These are phyloP conservation scores for Lentinus brumalis DNA, from an alignment of 768 basidiomycete genomes.

Conservation along the genomic window DNA sequence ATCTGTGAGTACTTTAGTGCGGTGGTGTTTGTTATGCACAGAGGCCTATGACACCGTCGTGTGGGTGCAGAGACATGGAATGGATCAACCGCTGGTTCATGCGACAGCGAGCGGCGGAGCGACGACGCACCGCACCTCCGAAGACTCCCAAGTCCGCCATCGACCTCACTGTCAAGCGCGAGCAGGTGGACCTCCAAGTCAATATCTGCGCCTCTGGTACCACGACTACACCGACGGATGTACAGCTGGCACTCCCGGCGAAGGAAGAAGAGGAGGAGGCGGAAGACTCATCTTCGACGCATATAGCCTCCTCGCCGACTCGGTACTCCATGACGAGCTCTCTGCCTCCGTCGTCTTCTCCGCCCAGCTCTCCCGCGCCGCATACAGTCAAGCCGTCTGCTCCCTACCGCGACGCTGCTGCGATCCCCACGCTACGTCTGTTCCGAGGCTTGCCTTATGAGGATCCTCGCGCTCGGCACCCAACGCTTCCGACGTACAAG, in stretches of 20 bases:
- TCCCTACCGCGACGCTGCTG: background rate
- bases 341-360: background rate
- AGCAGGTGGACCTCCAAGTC: background rate
- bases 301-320: background rate
- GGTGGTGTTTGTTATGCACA: no score
- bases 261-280: background rate
- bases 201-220: background rate
- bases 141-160: background rate
- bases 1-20: background rate
- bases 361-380: background rate
- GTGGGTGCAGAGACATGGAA: background rate
- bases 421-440: background rate
- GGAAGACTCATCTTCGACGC: background rate
- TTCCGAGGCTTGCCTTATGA: background rate
- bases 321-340: background rate
- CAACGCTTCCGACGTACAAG: no score
- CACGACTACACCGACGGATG: no score
- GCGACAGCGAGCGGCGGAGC: background rate
- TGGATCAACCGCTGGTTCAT: background rate
- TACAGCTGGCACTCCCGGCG: background rate
- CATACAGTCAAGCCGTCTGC: background rate
- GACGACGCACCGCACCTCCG: background rate
- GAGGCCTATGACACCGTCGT: background rate
- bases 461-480: no score
- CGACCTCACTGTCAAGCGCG: background rate